These are phyloP conservation scores for Cutaneotrichosporon mucoides DNA, from an alignment of 1,284 basidiomycete genomes.

Conservation along the genomic window DNA sequence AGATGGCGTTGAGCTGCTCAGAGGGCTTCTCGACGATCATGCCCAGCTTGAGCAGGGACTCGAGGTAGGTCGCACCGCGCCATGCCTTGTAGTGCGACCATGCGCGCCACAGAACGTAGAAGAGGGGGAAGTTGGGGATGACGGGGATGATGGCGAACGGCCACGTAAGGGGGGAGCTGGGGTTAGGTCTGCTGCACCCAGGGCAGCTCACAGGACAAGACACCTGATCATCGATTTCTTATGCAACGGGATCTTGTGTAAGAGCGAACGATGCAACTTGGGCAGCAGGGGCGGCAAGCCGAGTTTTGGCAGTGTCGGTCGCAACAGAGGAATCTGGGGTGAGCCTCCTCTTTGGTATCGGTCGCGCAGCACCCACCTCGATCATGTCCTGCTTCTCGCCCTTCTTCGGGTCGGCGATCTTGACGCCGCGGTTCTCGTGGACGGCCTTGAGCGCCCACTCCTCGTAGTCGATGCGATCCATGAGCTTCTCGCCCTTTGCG, in stretches of 20 bases:
- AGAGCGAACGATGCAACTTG: slow-evolving; percentile 37
- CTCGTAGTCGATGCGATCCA: slow-evolving; percentile 49
- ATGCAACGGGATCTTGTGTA: slow-evolving; percentile 45
- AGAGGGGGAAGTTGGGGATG: slow-evolving; percentile 52
- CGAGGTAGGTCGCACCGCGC: slow-evolving; percentile 46
- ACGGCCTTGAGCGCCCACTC: slow-evolving; percentile 46
- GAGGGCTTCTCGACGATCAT: slow-evolving; percentile 38
- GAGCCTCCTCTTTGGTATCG: background rate
- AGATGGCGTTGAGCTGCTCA: slow-evolving; percentile 28
- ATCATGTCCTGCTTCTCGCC: slow-evolving; percentile 24
- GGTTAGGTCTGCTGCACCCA: background rate
- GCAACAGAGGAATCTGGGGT: slow-evolving; percentile 40
- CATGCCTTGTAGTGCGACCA: slow-evolving; percentile 52
- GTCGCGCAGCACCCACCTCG: slow-evolving; percentile 26
- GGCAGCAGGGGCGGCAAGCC: slow-evolving; percentile 35
- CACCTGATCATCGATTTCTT: slow-evolving; percentile 39
- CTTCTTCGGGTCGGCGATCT: slow-evolving; percentile 25
- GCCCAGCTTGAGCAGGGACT: slow-evolving; percentile 37
- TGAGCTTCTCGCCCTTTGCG: slow-evolving; percentile 45
- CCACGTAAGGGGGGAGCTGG: slow-evolving; percentile 40
- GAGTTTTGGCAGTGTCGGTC: slow-evolving; percentile 29
- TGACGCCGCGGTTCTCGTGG: slow-evolving; percentile 36
- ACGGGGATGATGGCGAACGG: slow-evolving; percentile 52
- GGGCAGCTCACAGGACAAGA: slow-evolving; percentile 25
- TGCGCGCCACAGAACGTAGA: slow-evolving; percentile 53